Base-by-base conservation (phyloP, 2,329 filamentous ascomycete genomes). In the Cytospora leucostoma region DNA sequence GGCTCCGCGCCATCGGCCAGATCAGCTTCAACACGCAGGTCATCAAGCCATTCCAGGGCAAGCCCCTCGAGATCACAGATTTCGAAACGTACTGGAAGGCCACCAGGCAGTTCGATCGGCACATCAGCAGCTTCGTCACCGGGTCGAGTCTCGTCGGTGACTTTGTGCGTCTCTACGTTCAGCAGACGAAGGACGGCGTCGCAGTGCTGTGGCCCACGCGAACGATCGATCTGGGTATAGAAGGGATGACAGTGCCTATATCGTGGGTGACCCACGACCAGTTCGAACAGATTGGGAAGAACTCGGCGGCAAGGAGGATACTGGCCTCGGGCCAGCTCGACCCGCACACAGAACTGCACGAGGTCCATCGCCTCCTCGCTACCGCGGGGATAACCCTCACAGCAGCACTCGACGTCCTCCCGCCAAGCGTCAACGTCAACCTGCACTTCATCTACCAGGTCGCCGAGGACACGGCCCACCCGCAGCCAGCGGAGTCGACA, bases 31-130 rank as follows among this genome's bases (percentile, higher is more conserved):
- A 91, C 68, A 96, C 92, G 61, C 93, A 98, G 73, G 92, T 98
- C 33, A 96, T 99, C 74, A 97, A 97, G 72, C 95, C 95, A 0
- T 99, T 98, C 78, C 87, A 88, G 67, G 94, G 95, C 8, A 90
- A 93, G 65, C 93, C 95, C 4, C 81, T 99, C 27, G 95, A 99
- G 75, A 97, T 99, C 65, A 96, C 95, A 1, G 93, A 98, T 72
- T 99, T 98, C 70, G 95, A 96, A 67, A 98, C 95, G 0, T 99
- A 99, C 76, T 99, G 95, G 95, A 99, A 98, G 76, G 94, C 94
- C 0, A 99, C 95, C 1, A 97, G 93, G 71, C 93, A 97, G 70
- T 84, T 95, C 55, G 92, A 97, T 73, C 88, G 91, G 57, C 91
- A 93, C 54, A 89, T 90, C 32, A 95, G 86, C 72, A 91, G 92